phyloP scores from a whole-genome alignment of 2,329 filamentous ascomycete species.

The Claviceps capensis region DNA sequence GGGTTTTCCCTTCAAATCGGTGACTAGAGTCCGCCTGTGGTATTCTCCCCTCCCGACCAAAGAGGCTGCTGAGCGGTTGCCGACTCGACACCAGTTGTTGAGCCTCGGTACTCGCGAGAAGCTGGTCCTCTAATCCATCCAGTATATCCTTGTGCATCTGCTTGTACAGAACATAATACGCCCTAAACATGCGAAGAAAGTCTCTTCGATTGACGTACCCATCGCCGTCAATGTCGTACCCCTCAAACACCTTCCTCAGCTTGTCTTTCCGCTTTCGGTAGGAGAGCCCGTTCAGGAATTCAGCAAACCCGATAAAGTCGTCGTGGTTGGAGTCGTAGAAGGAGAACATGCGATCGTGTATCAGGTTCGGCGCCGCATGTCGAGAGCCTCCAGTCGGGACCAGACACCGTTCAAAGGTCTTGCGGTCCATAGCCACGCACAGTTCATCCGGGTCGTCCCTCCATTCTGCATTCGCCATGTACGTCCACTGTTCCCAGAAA shows the following conservation, averaged over 20 bases:
- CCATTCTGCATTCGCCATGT: slow-evolving; percentile 80
- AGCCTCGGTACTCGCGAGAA: slow-evolving; percentile 60
- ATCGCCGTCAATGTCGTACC: slow-evolving; percentile 83
- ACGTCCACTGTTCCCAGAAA: slow-evolving; percentile 93
- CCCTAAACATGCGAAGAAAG: slow-evolving; percentile 80
- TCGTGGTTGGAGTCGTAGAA: slow-evolving; percentile 92
- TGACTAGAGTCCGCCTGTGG: slow-evolving; percentile 44
- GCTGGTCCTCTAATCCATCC: slow-evolving; percentile 63
- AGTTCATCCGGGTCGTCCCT: slow-evolving; percentile 65
- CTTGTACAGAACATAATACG: slow-evolving; percentile 82
- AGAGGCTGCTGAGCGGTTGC: slow-evolving; percentile 61
- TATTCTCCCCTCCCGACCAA: slow-evolving; percentile 58
- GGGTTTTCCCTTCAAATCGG: slow-evolving; percentile 52
- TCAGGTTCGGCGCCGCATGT: slow-evolving; percentile 69
- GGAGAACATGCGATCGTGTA: slow-evolving; percentile 91
- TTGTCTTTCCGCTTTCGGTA: slow-evolving; percentile 56
- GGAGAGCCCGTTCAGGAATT: slow-evolving; percentile 76
- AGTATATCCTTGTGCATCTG: slow-evolving; percentile 79
- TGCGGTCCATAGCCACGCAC: slow-evolving; percentile 73
- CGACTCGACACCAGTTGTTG: slow-evolving; percentile 63
- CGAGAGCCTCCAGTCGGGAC: slow-evolving; percentile 71
- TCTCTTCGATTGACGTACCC: slow-evolving; percentile 76
- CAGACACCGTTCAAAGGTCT: slow-evolving; percentile 84
- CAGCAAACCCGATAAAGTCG: slow-evolving; percentile 78
- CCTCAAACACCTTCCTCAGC: slow-evolving; percentile 63